Evolutionary conservation across 306 rosid species (phyloP).

Genomic region (Quercus rubra): DNA sequence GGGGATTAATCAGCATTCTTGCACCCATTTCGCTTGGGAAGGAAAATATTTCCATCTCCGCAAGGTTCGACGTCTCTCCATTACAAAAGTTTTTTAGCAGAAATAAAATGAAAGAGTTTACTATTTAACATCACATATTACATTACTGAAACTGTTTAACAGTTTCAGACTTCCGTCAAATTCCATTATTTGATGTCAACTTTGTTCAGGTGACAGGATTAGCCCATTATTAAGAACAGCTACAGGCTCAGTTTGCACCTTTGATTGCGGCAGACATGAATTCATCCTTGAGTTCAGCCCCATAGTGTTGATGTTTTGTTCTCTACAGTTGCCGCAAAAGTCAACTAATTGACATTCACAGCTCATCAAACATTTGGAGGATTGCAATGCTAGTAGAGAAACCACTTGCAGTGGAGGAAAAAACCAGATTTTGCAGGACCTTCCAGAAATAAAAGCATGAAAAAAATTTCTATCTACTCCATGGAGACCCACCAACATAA

Average conservation of each 20-base stretch:
- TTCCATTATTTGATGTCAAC: neutral
- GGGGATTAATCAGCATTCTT: no score
- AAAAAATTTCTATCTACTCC: conserved; percentile 24
- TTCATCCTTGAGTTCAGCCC: neutral
- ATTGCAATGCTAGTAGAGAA: neutral
- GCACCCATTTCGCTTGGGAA: no score
- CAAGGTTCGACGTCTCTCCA: no score
- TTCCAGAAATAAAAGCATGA: neutral
- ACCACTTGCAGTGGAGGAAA: neutral
- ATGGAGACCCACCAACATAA: conserved; percentile 16
- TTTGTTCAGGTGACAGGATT: neutral
- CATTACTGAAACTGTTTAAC: neutral
- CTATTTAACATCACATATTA: neutral
- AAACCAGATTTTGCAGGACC: neutral
- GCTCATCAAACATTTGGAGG: neutral
- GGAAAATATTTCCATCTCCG: no score
- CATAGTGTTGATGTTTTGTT: neutral
- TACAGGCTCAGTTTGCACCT: neutral
- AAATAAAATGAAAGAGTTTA: no score
- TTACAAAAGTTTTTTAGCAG: no score
- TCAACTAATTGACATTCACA: neutral
- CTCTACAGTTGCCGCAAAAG: neutral
- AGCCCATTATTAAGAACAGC: neutral
- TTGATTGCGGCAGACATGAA: neutral
- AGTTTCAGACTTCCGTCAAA: neutral